Conservation (phyloP, 768 basidiomycete genomes). For the Chiua virens region DNA sequence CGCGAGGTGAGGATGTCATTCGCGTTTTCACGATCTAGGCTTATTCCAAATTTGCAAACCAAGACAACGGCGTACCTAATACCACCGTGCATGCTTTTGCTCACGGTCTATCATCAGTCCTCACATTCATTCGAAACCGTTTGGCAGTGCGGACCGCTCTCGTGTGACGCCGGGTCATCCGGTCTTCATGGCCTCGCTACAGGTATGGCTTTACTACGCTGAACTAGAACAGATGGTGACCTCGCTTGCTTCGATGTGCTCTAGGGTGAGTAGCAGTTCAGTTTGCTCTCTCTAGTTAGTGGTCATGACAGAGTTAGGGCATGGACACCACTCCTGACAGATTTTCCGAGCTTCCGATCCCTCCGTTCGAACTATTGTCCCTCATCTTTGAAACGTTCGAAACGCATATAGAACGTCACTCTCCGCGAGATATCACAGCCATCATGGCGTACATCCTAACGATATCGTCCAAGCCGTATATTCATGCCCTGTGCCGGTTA, state of each 20-base stretch:
- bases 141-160: conserved; percentile 44
- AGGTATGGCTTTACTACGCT: conserved; percentile 52
- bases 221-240: conserved; percentile 48
- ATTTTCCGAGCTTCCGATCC: conserved; percentile 44
- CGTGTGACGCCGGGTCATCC: conserved; percentile 17
- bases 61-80: conserved; percentile 47
- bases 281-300: neutral
- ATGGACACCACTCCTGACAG: conserved; percentile 33
- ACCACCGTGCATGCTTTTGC: conserved; percentile 66
- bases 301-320: conserved; percentile 23
- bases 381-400: conserved; percentile 58
- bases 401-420: conserved; percentile 52
- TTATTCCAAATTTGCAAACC: conserved; percentile 4
- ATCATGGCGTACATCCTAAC: conserved; percentile 70
- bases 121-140: conserved; percentile 49
- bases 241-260: conserved; percentile 58
- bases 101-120: conserved; percentile 58
- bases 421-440: conserved; percentile 48
- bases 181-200: conserved; percentile 34
- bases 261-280: conserved; percentile 47
- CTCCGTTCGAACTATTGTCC: conserved; percentile 55
- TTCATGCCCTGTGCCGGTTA: conserved; percentile 55
- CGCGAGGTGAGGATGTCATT: conserved; percentile 40
- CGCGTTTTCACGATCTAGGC: neutral
- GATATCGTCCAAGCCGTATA: conserved; percentile 59